Evolutionary conservation across 1,284 basidiomycete species (phyloP).

Genomic region (Trichosporon ovoides): DNA sequence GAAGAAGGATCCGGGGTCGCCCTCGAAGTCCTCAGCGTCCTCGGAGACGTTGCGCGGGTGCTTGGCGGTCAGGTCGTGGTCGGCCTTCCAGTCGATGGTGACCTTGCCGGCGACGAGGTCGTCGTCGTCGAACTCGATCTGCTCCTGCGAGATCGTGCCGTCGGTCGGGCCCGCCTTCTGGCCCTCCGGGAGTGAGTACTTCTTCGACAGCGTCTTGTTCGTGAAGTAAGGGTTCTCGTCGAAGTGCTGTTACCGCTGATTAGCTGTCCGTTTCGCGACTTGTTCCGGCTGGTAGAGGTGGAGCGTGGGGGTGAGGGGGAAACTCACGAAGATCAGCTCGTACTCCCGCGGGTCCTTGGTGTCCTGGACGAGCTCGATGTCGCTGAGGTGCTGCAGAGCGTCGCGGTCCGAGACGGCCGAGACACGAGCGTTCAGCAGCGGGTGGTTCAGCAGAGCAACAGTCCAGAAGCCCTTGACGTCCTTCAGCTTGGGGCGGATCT

Average conservation of each 20-base stretch:
- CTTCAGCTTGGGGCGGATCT: constrained; percentile 32
- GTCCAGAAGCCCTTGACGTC: constrained; percentile 40
- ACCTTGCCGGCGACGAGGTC: constrained; percentile 23
- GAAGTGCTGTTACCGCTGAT: too few relatives aligned
- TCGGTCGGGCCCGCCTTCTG: constrained; percentile 27
- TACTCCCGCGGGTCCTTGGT: constrained; percentile 42
- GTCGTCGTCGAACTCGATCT: constrained; percentile 31
- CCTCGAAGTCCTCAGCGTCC: constrained; percentile 35
- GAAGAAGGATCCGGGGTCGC: constrained; percentile 52
- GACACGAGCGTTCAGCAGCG: constrained; percentile 20
- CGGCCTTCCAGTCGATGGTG: constrained; percentile 52
- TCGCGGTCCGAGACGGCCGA: constrained; percentile 38
- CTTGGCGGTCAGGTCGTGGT: constrained; percentile 48
- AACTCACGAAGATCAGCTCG: constrained; percentile 46
- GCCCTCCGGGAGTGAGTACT: constrained; percentile 33
- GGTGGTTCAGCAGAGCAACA: constrained; percentile 31
- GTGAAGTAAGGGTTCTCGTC: constrained; percentile 48
- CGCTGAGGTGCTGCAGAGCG: constrained; percentile 39
- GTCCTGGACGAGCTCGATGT: constrained; percentile 45
- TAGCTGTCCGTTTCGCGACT: too few relatives aligned
- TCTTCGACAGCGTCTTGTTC: constrained; percentile 42
- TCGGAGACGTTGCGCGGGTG: constrained; percentile 42
- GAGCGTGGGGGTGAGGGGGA: neutral
- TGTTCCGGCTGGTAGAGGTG: too few relatives aligned
- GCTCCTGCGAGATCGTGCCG: constrained; percentile 35